Evolutionary conservation across 2,329 filamentous ascomycete genomes (phyloP), one percentile per base, ranked within the genome.

Genomic region (Neobulgaria alba): DNA sequence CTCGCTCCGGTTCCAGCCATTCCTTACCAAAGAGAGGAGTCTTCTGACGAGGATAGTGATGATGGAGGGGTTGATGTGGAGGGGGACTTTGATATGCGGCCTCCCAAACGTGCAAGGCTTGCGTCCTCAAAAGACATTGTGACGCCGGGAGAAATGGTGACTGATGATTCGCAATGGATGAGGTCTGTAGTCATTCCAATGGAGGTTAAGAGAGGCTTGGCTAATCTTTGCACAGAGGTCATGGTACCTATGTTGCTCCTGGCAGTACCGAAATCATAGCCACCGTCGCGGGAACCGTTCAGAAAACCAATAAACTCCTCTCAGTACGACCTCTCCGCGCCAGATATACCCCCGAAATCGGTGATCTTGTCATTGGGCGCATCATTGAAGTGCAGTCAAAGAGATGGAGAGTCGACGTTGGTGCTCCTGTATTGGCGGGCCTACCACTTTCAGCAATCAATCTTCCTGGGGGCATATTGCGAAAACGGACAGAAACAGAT

Each of bases 111-210:
- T 39, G 59, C 61, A 23, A 55, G 60, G 36, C 56, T 57, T 36
- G 52, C 51, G 39, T 57, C 54, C 39, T 55, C 43, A 12, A 47
- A 64, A 55, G 66, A 72, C 26, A 82, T 95, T 51, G 82, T 95
- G 52, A 95, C 89, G 1, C 90, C 90, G 1, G 92, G 90, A 57
- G 85, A 93, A 60, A 67, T 83, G 46, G 85, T 96, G 54, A 95
- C 90, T 9, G 76, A 81, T 50, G 88, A 95, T 63, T 75, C 87
- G n/a, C 88, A 95, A 69, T 96, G 87, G 87, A 96, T 96, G 90
- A 79, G 79, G 75, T 79, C 64, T 38, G 67, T 49, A 9, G 17
- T 30, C 35, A 14, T 14, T 16, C 19, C 26, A 15, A 29, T 30
- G 15, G 7, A 3, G 23, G 21, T 29, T 8, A 14, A 2, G 17